Percentiles rank a stretch among this genome's conserved stretches.
Conservation (phyloP, 2,329 filamentous ascomycete species). For the Aspergillus novofumigatus region DNA sequence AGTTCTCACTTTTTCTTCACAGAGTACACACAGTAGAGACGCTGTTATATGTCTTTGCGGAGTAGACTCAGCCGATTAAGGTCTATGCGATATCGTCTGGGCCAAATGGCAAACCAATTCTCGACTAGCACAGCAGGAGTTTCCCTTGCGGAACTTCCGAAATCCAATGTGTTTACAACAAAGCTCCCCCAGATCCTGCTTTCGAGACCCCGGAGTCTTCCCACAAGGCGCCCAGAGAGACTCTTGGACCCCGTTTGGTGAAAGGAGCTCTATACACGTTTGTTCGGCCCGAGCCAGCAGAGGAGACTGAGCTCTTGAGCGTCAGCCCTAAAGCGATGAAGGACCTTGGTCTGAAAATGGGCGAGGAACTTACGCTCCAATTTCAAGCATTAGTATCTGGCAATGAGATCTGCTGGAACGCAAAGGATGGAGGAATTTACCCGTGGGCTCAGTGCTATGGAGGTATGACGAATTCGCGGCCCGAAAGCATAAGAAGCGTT, state of each 20-base stretch:
- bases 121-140: conserved; percentile 26
- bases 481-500: neutral
- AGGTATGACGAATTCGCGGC: conserved; percentile 55
- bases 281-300: conserved; percentile 72
- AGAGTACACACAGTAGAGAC: neutral
- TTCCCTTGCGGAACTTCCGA: conserved; percentile 52
- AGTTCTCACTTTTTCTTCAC: neutral
- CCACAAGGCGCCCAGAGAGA: conserved; percentile 71
- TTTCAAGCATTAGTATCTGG: conserved; percentile 77
- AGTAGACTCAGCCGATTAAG: conserved; percentile 12
- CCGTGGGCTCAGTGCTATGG: conserved; percentile 99
- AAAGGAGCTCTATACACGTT: conserved; percentile 83
- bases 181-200: conserved; percentile 67
- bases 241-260: conserved; percentile 77
- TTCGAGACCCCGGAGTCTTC: conserved; percentile 79
- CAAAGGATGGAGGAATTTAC: conserved; percentile 74
- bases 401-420: conserved; percentile 74
- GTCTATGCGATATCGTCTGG: conserved; percentile 29
- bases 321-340: conserved; percentile 74
- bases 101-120: conserved; percentile 45
- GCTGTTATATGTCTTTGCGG: conserved; percentile 23
- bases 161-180: conserved; percentile 61
- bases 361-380: conserved; percentile 65
- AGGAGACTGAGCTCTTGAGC: conserved; percentile 72
- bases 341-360: conserved; percentile 70